phyloP scores from a whole-genome alignment of 305 asterid species.

The Fraxinus baroniana region DNA sequence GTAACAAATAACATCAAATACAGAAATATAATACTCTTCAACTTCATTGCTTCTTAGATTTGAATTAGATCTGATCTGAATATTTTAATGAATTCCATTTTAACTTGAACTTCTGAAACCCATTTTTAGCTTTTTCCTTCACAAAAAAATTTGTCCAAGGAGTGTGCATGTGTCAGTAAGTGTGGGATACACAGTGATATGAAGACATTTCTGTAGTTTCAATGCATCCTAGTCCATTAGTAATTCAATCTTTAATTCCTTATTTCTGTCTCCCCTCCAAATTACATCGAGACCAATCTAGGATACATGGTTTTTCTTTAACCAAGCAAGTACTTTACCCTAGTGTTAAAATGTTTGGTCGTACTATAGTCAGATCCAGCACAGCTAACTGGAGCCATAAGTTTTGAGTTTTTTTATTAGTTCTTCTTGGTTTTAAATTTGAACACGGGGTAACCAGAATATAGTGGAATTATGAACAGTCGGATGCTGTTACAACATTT shows the following conservation, averaged over 20 bases:
- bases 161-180: neutral
- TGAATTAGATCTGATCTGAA: neutral
- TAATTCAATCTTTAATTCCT: neutral
- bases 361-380: neutral
- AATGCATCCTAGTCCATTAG: neutral
- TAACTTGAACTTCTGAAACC: neutral
- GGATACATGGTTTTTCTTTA: neutral
- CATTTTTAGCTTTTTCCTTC: neutral
- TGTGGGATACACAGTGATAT: neutral
- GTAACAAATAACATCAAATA: neutral
- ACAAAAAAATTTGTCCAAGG: neutral
- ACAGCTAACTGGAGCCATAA: neutral
- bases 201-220: neutral
- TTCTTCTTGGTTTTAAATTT: neutral
- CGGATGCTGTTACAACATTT: neutral
- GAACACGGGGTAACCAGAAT: neutral
- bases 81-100: neutral
- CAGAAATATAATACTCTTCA: neutral
- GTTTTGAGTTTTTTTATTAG: neutral
- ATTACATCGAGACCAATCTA: neutral
- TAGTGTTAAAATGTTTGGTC: neutral
- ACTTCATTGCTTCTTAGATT: neutral
- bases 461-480: neutral
- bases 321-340: neutral
- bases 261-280: neutral